Evolutionary conservation across 768 basidiomycete genomes (phyloP), one percentile per base, ranked within the genome.

Genomic region (Suillus variegatus): DNA sequence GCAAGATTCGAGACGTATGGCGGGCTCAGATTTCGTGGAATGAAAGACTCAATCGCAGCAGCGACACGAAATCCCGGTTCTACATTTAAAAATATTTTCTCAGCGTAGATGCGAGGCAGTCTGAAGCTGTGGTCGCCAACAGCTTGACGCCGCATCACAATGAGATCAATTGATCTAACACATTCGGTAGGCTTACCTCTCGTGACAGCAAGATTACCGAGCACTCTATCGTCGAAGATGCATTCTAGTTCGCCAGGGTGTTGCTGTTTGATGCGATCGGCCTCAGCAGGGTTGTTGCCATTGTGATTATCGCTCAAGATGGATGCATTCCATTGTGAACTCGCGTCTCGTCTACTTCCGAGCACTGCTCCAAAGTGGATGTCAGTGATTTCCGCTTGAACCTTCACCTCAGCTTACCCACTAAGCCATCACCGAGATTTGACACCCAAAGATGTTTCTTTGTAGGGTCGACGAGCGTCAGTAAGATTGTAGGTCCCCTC

Each of bases 81-180:
- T 9, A 80, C 74, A 56, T 82, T 80, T 32, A 81, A 66, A 68
- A 87, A 84, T 20, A 86, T 74, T 20, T 79, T 78, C 16, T 79
- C 69, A 18, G 84, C 82, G 69, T 84, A 87, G 12, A 79, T 62
- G 2, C 74, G 62, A 20, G 85, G 85, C 1, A 87, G 75, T 69
- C 86, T 86, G 79, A 85, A 88, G 6, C 76, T 68, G 62, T 81
- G 81, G 70, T 88, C 86, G 10, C 86, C 86, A 54, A 87, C 68
- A 10, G 86, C 85, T 87, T 64, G 35, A 40, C 18, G 25, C 28
- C 28, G 18, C 28, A 54, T 54, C 16, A 4, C 56, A 32, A 4
- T 58, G 13, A 49, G n/a, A 61, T 43, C 60, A 36, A 52, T 13
- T 16, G 55, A 38, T 6, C 22, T 7, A 32, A 16, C 14, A 6